These are phyloP conservation scores for Asterophora lycoperdoides DNA, from an alignment of 768 basidiomycete species.

Conservation along the genomic window DNA sequence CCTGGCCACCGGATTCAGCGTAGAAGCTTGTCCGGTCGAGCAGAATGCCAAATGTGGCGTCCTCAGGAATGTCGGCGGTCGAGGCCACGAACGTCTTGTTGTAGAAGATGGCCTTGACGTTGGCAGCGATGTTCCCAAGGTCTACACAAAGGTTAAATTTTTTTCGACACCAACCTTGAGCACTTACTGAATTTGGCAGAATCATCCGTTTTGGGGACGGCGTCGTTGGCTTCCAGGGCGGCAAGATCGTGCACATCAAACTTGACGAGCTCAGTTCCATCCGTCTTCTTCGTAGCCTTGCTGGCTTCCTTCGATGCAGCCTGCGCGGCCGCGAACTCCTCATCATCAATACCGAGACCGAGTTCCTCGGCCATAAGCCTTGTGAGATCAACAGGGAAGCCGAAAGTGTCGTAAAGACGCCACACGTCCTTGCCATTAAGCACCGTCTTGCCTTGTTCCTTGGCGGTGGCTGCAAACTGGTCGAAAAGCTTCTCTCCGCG, in stretches of 20 bases:
- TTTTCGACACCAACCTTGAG: background rate
- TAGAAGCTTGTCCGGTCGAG: constrained; percentile 96
- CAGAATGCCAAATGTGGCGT: constrained; percentile 73
- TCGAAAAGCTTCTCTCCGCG: constrained; percentile 96
- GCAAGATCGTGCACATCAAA: constrained; percentile 96
- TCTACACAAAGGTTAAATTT: constrained; percentile 36
- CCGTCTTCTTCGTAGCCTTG: constrained; percentile 77
- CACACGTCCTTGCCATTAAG: constrained; percentile 93
- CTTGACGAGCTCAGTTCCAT: constrained; percentile 65
- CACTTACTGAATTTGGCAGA: constrained; percentile 82
- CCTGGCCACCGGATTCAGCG: constrained; percentile 96
- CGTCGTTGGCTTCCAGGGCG: constrained; percentile 69
- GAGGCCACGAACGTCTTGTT: constrained; percentile 70
- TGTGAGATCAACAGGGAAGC: constrained; percentile 96
- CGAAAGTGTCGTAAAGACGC: constrained; percentile 96
- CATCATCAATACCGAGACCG: constrained; percentile 77
- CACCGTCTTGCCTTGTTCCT: constrained; percentile 54
- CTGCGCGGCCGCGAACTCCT: constrained; percentile 87
- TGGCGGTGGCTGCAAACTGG: constrained; percentile 70
- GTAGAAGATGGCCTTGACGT: constrained; percentile 81
- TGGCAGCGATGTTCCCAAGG: constrained; percentile 71
- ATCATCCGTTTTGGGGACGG: constrained; percentile 90
- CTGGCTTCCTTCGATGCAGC: constrained; percentile 87
- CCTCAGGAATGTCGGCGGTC: constrained; percentile 62
- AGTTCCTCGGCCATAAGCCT: constrained; percentile 96